phyloP scores from a whole-genome alignment of 768 basidiomycete species.

The Sporobolomyces pararoseus region DNA sequence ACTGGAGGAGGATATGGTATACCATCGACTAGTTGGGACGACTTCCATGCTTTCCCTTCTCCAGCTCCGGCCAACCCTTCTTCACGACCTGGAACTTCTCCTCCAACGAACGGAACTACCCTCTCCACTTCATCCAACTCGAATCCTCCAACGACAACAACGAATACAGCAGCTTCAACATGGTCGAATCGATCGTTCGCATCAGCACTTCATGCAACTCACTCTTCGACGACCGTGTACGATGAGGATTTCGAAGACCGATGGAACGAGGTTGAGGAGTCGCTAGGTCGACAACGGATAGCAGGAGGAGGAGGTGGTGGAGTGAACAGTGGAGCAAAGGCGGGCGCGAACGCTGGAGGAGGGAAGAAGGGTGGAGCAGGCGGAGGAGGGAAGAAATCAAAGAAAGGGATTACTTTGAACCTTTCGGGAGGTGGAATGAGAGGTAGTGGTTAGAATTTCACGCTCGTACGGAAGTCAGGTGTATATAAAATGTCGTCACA shows the following conservation, averaged over 20 bases:
- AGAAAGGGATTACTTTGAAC: constrained; percentile 35
- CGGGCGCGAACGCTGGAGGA: constrained; percentile 11
- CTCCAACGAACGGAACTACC: background rate
- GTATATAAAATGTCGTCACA: background rate
- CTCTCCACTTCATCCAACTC: background rate
- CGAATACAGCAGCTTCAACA: constrained; percentile 50
- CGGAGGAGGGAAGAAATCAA: constrained; percentile 28
- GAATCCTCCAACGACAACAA: background rate
- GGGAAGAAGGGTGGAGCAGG: constrained; percentile 15
- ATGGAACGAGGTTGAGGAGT: constrained; percentile 35
- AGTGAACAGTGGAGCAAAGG: background rate
- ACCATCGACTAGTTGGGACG: constrained; percentile 46
- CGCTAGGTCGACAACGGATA: constrained; percentile 33
- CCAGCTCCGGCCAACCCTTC: constrained; percentile 38
- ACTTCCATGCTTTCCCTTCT: constrained; percentile 44
- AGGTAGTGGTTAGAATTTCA: background rate
- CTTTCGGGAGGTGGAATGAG: constrained; percentile 32
- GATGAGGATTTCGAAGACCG: constrained; percentile 35
- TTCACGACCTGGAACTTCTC: constrained; percentile 37
- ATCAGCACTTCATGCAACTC: constrained; percentile 59
- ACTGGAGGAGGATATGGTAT: too few relatives aligned
- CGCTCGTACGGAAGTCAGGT: too few relatives aligned
- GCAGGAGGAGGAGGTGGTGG: background rate
- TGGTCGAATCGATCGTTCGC: constrained; percentile 83
- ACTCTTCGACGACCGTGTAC: constrained; percentile 3